Base-by-base conservation (phyloP, 2,329 filamentous ascomycete species). In the Torrubiella hemipterigena region DNA sequence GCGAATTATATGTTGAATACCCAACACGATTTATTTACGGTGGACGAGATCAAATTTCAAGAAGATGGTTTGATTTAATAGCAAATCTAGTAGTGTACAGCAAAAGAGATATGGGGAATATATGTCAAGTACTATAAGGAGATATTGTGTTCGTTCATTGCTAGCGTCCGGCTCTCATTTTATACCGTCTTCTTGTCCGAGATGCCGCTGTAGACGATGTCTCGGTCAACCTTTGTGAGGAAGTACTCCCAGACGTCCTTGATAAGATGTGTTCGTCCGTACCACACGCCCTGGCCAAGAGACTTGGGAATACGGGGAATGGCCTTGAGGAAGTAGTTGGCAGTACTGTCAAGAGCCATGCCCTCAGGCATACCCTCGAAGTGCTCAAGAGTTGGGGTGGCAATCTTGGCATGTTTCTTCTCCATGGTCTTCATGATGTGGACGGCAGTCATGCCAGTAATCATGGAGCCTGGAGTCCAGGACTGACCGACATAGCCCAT, bases 401-500 rank as follows among this genome's bases (percentile, higher is more conserved):
- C 65, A 13, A 50, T 57, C 2, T 50, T 55, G 10, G 62, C 58
- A 0, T 56, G 54, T 15, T 63, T 58, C 13, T 57, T 49, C 26
- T 63, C 51, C 67, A 77, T 75, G 32, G 61, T 43, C 26, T 63
- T 66, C 36, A 75, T 43, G 3, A 79, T 50, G 0, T 69, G 57
- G 5, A 61, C 56, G 4, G 69, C 49, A 5, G 69, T 55, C 30
- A 56, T 57, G 1, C 61, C 59, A 22, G 50, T 54, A 9, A 33
- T 15, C 6, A 19, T 73, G 3, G 70, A 65, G 6, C 73, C 73
- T 0, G 77, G 61, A 0, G 76, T 81, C 76, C 76, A 81, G 0
- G 65, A 67, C 0, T 67, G 65, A 29, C 74, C 69, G n/a, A 68
- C 66, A 49, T 80, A 81, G 7, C 77, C 77, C 17, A 75, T 56